phyloP scores from a whole-genome alignment of 2,329 filamentous ascomycete species.

The Incumbomyces delicatus region DNA sequence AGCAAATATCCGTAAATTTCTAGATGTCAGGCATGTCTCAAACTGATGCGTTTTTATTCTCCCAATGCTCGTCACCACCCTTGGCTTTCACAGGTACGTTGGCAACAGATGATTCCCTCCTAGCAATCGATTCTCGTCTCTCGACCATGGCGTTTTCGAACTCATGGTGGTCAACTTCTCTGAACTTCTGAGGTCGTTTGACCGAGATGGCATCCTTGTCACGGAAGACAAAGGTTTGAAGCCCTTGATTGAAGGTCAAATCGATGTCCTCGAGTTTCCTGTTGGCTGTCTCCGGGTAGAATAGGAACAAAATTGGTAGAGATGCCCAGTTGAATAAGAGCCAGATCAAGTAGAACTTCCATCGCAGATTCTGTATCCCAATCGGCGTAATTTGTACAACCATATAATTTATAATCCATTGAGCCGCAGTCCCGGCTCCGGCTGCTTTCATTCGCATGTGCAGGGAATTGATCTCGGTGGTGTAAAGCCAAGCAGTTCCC shows the following conservation, averaged over 20 bases:
- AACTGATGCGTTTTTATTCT: too few relatives aligned
- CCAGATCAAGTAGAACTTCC: slow-evolving; percentile 26
- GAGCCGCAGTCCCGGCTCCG: slow-evolving; percentile 24
- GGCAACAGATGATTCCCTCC: too few relatives aligned
- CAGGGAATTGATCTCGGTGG: slow-evolving; percentile 28
- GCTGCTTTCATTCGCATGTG: slow-evolving; percentile 28
- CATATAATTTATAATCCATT: slow-evolving; percentile 26
- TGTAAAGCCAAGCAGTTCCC: slow-evolving; percentile 31
- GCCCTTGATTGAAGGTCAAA: slow-evolving; percentile 22
- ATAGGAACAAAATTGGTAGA: slow-evolving; percentile 24
- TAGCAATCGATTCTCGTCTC: too few relatives aligned
- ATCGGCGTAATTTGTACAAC: slow-evolving; percentile 26
- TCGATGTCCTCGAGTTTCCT: slow-evolving; percentile 27
- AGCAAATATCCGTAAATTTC: background rate
- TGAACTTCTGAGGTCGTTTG: slow-evolving; percentile 13
- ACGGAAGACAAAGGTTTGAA: slow-evolving; percentile 15
- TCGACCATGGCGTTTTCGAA: too few relatives aligned
- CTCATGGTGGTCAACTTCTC: background rate
- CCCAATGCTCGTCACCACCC: too few relatives aligned
- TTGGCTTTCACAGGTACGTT: too few relatives aligned
- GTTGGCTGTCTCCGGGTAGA: slow-evolving; percentile 26
- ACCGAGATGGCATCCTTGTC: slow-evolving; percentile 18
- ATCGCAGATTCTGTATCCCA: slow-evolving; percentile 25
- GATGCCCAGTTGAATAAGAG: slow-evolving; percentile 22
- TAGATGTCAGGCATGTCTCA: too few relatives aligned